Percentiles rank a stretch among this genome's conserved stretches.
Evolutionary conservation across 2,329 filamentous ascomycete genomes (phyloP).

Genomic region (Fusarium sp.): DNA sequence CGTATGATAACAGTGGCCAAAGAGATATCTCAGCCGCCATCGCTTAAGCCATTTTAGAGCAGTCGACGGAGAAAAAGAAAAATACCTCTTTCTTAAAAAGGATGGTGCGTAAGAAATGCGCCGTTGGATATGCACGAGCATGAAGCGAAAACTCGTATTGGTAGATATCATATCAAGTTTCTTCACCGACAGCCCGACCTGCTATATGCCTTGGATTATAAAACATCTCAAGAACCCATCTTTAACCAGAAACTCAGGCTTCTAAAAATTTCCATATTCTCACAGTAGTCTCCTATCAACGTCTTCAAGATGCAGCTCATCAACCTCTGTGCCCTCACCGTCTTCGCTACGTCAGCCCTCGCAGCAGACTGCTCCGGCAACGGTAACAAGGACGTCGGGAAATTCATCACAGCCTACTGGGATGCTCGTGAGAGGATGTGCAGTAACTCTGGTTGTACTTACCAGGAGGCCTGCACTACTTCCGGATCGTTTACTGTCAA

Average conservation of each 20-base stretch:
- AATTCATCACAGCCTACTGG: slow-evolving; percentile 17
- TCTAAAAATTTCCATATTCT: no score
- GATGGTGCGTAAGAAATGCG: not conserved
- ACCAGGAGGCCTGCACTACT: slow-evolving; percentile 18
- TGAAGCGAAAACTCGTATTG: not conserved
- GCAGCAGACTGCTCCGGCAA: slow-evolving; percentile 22
- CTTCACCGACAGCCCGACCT: not conserved
- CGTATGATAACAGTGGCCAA: not conserved
- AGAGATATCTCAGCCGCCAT: not conserved
- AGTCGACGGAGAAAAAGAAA: not conserved
- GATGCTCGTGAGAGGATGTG: slow-evolving; percentile 24
- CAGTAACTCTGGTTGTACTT: slow-evolving; percentile 11
- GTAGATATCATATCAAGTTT: rapidly evolving
- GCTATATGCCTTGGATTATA: rapidly evolving
- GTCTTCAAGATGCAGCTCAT: slow-evolving; percentile 9
- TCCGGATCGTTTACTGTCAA: not conserved
- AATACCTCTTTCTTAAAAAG: not conserved
- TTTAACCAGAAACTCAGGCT: rapidly evolving
- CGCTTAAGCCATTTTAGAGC: not conserved
- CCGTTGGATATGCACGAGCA: not conserved
- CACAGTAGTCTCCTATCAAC: no score
- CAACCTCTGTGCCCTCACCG: slow-evolving; percentile 5
- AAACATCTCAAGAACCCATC: rapidly evolving
- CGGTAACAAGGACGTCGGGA: not conserved
- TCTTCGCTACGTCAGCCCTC: not conserved